A percentile compares a stretch with the other conserved stretches of the same genome.
Conservation (phyloP, 805 yeast species). For the Nakazawaea ernobii region DNA sequence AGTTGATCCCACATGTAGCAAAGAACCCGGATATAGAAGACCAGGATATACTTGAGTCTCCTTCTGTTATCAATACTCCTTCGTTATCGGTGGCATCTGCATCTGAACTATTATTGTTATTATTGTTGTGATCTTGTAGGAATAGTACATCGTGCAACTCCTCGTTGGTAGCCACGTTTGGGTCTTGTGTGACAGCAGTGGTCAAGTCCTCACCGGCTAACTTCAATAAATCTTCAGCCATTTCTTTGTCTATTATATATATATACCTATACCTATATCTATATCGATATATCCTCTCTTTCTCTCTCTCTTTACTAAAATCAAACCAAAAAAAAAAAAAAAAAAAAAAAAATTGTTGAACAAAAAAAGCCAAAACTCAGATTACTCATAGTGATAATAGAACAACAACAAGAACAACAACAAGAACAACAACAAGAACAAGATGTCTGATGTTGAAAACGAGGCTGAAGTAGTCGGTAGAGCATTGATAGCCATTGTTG, state of each 20-base stretch:
- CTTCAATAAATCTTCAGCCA: conserved; percentile 4
- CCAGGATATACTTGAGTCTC: conserved; percentile 10
- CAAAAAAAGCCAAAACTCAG: background rate
- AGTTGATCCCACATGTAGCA: conserved; percentile 59
- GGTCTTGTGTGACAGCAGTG: conserved; percentile 2
- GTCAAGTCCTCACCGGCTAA: background rate
- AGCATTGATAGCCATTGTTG: conserved; percentile 60
- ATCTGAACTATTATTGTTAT: conserved; percentile 1
- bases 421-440: too few relatives aligned
- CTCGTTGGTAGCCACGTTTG: background rate
- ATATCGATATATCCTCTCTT: too few relatives aligned
- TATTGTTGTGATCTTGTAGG: background rate
- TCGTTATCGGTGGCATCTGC: conserved; percentile 3
- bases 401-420: background rate
- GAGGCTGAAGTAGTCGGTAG: conserved; percentile 55
- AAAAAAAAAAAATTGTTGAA: background rate
- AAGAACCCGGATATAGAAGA: conserved; percentile 33
- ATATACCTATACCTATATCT: too few relatives aligned
- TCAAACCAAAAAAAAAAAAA: background rate
- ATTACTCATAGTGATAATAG: background rate
- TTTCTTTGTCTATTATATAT: background rate
- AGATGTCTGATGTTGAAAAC: conserved; percentile 22
- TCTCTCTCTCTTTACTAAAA: background rate
- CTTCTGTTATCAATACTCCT: background rate
- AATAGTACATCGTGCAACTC: background rate